Evolutionary conservation across 1,284 basidiomycete genomes (phyloP), one percentile per base, ranked within the genome.

Genomic region (Marasmius fiardii): DNA sequence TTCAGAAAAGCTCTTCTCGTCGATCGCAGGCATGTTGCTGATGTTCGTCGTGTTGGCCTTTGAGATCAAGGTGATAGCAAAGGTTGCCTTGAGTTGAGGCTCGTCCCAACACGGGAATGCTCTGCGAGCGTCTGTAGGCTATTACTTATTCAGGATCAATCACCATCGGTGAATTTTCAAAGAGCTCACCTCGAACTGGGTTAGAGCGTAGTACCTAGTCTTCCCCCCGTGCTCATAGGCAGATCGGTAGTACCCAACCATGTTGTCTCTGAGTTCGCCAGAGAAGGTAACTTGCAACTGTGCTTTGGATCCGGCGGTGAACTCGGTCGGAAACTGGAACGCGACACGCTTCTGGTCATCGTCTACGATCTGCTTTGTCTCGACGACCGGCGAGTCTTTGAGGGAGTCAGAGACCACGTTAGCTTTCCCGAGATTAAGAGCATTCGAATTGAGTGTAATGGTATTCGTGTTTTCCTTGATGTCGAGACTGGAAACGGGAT

Each of bases 71-170:
- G 83, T 82, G 63, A 93, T 75, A 61, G 74, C 61, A 69, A 86
- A 92, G 16, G 82, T 90, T 7, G 90, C 87, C 71, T 94, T 94
- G 64, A 92, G 75, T 21, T 80, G 75, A n/a, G 92, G 92, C 68
- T 93, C 90, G 67, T 93, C 92, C 86, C 87, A 93, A 66, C 78
- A 82, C 14, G 86, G 87, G 70, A 88, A 84, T 5, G 83, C 83
- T 54, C 79, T 75, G 53, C 90, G 74, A 6, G 90, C 89, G 53
- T 83, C 81, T 7, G 89, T 92, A 11, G 92, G 85, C 80, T 93
- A 56, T 77, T 75, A 53, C 64, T 64, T 44, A 65, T 70, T 12
- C 57, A 28, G 34, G 11, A 31, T 35, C 6, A 12, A 11, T 33
- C 16, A 33, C 31, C 26, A 11, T 41, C 5, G 6, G n/a, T 4